Conservation (phyloP, 2,329 filamentous ascomycete genomes). For the Scolecobasidium constrictum region DNA sequence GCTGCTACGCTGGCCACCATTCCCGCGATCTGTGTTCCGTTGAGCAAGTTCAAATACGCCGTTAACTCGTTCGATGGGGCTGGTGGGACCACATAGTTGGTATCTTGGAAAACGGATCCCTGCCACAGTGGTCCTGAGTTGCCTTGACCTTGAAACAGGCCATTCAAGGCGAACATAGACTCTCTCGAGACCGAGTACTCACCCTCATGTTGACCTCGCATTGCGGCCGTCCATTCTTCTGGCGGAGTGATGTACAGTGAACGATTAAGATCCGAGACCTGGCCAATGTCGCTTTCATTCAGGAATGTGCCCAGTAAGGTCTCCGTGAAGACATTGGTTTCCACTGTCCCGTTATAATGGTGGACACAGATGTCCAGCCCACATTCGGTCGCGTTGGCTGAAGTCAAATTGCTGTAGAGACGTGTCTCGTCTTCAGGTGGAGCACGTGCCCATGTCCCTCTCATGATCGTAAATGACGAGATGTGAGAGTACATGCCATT, state of each 20-base stretch:
- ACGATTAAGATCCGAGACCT: too few species aligned
- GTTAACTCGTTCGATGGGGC: too few species aligned
- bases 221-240: not conserved
- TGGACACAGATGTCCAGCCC: constrained; percentile 4
- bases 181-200: too few species aligned
- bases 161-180: too few species aligned
- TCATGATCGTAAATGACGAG: not conserved
- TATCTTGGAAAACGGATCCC: too few species aligned
- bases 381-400: constrained; percentile 3
- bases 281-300: not conserved
- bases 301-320: constrained; percentile 1
- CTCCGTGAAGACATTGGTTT: constrained; percentile 2
- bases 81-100: too few species aligned
- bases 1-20: not conserved
- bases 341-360: constrained; percentile 2
- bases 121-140: too few species aligned
- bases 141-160: too few species aligned
- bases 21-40: not conserved
- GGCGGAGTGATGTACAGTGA: constrained; percentile 4
- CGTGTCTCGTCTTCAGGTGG: not conserved
- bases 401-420: not conserved
- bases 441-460: not conserved
- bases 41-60: too few species aligned
- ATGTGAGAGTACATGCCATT: constrained; percentile 3
- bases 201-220: too few species aligned